Evolutionary conservation across 2,329 filamentous ascomycete species (phyloP), one percentile per base, ranked within the genome.

Genomic region (Trichoderma endophyticum): DNA sequence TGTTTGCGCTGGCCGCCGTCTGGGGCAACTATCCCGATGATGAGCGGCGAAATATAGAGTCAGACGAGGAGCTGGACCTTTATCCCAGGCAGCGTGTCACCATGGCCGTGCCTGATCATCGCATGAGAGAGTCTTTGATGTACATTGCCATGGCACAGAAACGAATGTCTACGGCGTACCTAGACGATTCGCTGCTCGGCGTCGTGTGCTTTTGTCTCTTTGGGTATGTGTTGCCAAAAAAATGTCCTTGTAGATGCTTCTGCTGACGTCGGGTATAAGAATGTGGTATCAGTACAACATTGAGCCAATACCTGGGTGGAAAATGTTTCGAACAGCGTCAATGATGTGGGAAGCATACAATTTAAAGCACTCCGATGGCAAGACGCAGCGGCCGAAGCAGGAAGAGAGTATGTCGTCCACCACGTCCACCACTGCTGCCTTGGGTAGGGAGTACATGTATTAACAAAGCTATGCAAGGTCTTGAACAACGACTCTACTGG

Each of bases 231-330:
- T 6, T 21, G 8, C 6, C 56, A 12, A 6, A 15, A 15, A 12
- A 3, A 3, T n/a, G 18, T 32, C 8, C 0, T n/a, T n/a, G n/a
- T n/a, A n/a, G n/a, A n/a, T n/a, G n/a, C 9, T 51, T 51, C 9
- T 51, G 43, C 59, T 61, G 30, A 61, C 32, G 12, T 12, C n/a
- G n/a, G n/a, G 4, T 6, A 28, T 30, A 15, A 66, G 63, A 24
- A 66, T 66, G 63, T 66, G 63, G 63, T 66, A 66, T 57, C 63
- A 66, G 48, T 66, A 66, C 11, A 66, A 66, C 4, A 66, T 66
- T 36, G 63, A 66, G 3, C 63, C 63, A 2, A 66, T 66, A 12
- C 63, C 63, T 21, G 63, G 63, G 12, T 66, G 63, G 63, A 66
- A 66, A 14, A 66, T 66, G 63, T 66, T 66, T 15, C 48, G 63